Percentiles rank a stretch among this genome's conserved stretches.
Conservation (phyloP, 768 basidiomycete genomes). For the Phaeotremella fagi region DNA sequence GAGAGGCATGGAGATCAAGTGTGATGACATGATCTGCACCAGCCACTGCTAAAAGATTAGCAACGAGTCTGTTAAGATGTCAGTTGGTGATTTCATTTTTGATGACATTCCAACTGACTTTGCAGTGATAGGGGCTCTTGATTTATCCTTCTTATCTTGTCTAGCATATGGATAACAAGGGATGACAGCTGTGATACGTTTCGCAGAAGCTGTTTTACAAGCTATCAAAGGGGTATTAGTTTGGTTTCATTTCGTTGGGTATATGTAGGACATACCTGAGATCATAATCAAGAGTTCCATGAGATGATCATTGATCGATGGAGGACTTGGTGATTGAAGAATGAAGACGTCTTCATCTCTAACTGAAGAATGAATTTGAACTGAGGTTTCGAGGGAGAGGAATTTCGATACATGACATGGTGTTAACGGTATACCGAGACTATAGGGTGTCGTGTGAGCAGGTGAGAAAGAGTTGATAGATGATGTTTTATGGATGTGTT, state of each 20-base stretch:
- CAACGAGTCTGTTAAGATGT: constrained; percentile 63
- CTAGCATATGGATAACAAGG: constrained; percentile 95
- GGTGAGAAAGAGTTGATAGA: not conserved
- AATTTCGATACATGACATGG: constrained; percentile 82
- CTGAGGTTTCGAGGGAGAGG: constrained; percentile 84
- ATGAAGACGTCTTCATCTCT: constrained; percentile 99
- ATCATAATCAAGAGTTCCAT: constrained; percentile 99
- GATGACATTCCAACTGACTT: constrained; percentile 52
- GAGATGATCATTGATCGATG: constrained; percentile 72
- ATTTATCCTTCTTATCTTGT: constrained; percentile 99
- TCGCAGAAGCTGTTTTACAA: constrained; percentile 98
- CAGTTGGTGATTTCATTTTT: not conserved
- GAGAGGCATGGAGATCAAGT: constrained; percentile 97
- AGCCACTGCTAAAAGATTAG: constrained; percentile 85
- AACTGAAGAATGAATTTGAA: constrained; percentile 89
- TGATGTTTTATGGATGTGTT: not conserved
- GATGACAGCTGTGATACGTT: constrained; percentile 95
- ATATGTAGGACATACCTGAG: constrained; percentile 60
- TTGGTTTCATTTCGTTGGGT: no score
- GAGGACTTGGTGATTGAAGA: constrained; percentile 60
- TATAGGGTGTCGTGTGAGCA: no score
- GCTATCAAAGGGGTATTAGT: constrained; percentile 46
- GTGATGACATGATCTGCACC: constrained; percentile 98
- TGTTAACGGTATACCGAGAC: constrained; percentile 77
- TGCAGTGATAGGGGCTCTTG: constrained; percentile 92